Evolutionary conservation across 179 eudicot genomes (phyloP), one percentile per base, ranked within the genome.

Genomic region (Silene noctiflora): DNA sequence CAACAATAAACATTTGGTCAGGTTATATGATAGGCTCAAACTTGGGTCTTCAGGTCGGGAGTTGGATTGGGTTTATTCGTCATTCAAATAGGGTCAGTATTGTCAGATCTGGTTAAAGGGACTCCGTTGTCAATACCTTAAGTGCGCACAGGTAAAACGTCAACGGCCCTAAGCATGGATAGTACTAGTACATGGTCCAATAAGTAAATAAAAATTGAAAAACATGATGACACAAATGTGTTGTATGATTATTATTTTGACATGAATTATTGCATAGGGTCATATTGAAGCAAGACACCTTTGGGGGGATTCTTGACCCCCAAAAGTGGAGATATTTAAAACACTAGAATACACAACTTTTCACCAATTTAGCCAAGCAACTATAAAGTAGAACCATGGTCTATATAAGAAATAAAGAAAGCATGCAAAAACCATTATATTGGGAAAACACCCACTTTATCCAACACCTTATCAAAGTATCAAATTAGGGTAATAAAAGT

Each of bases 351-450:
- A 24, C 22, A 19, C 31, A 22, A 4, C 17, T 42, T 73, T 78
- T 24, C 77, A 66, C 74, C 63, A 74, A 72, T 35, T 44, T 74
- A 67, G 70, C 81, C 74, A 79, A 79, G 70, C 77, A 79, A 35
- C 25, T 21, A 55, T n/a, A 67, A 79, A 79, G 77, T 58, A 0
- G 19, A 79, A 44, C 29, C 77, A 73, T 74, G 31, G 39, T 51
- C 58, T 79, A 70, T 56, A 62, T 61, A 9, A 60, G 77, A 24
- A 73, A 73, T 44, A 67, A 72, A 56, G 7, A 71, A 12, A 55
- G 67, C 62, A 72, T 66, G 31, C 68, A 61, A 58, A 5, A 21
- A 19, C 6, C 22, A 51, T 51, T 4, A 51, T 16, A 51, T 33
- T 56, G n/a, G 73, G 73, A 70, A 71, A 71, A 69, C 25, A 13